Base-by-base conservation (phyloP, 139 green algal genomes). In the Gonium pectorale region DNA sequence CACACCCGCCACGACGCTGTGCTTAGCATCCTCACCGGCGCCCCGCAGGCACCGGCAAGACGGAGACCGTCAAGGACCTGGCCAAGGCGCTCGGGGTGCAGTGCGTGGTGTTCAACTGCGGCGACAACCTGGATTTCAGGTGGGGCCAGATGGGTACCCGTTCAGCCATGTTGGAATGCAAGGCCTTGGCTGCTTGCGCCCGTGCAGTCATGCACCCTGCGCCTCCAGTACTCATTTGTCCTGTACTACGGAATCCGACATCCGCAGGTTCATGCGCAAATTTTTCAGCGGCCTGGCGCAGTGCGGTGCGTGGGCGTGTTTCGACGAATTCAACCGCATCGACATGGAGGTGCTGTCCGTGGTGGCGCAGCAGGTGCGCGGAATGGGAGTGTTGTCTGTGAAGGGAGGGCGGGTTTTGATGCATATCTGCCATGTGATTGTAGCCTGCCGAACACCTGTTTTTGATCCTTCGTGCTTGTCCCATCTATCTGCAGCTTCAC, bases 251-350 rank as follows among this genome's bases (percentile, higher is more conserved):
- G n/a, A n/a, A 67, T 33, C 59, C 59, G 24, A 67, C 59, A 67
- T n/a, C n/a, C n/a, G n/a, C n/a, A 71, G 62, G 35, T 92, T 92
- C 81, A 94, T 94, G 88, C 89, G 88, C 64, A 94, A 94, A 86
- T 96, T 96, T 89, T 95, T 95, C 88, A 80, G 75, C n/a, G 94
- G 94, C 1, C 85, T 97, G 56, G 70, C 83, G 43, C 69, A 87
- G 52, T 68, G 64, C 71, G 95, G 95, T 52, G 92, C 94, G 21
- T 98, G 95, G 95, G 92, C 92, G 2, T 98, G 95, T 90, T 96
- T 97, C 82, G 95, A 98, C 69, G 95, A 98, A 90, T 97, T 98
- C 89, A 98, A 97, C 89, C 89, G 95, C 81, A 98, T 98, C 54
- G 92, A 96, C 68, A 90, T 96, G 52, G 95, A 97, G 87, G 94